phyloP scores from a whole-genome alignment of 805 yeast species.

The Debaryomyces tyrocola region DNA sequence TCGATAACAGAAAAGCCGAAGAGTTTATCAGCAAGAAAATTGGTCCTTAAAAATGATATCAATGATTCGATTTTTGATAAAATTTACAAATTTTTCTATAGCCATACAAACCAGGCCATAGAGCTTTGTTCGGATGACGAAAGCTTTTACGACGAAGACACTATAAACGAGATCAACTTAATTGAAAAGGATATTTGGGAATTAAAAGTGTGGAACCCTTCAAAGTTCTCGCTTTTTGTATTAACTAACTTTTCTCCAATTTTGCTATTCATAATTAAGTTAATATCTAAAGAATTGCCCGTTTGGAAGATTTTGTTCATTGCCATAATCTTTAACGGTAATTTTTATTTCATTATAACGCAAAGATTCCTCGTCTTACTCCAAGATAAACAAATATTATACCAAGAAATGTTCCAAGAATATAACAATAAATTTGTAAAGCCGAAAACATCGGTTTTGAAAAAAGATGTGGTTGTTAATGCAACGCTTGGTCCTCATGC shows the following conservation, averaged over 20 bases:
- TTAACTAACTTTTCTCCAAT: constrained; percentile 62
- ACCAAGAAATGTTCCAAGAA: constrained; percentile 62
- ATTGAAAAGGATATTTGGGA: constrained; percentile 49
- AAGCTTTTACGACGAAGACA: constrained; percentile 18
- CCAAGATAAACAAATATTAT: constrained; percentile 59
- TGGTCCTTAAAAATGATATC: background rate
- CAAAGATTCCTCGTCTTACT: constrained; percentile 46
- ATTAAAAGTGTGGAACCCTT: constrained; percentile 66
- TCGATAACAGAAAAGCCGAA: constrained; percentile 18
- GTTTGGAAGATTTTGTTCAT: constrained; percentile 12
- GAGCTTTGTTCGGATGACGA: constrained; percentile 20
- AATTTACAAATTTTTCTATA: constrained; percentile 3
- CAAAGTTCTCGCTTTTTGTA: constrained; percentile 52
- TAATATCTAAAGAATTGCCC: constrained; percentile 18
- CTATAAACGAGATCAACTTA: constrained; percentile 13
- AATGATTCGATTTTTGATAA: constrained; percentile 2
- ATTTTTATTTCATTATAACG: constrained; percentile 39
- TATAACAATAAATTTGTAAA: constrained; percentile 61
- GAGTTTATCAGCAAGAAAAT: constrained; percentile 17
- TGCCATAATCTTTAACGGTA: constrained; percentile 18
- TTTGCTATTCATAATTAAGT: constrained; percentile 43
- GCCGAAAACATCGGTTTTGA: constrained; percentile 51
- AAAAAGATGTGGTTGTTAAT: constrained; percentile 62
- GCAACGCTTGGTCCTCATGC: constrained; percentile 45
- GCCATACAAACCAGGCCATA: constrained; percentile 15